A percentile compares a stretch with the other conserved stretches of the same genome.
Evolutionary conservation across 345 rosid species (phyloP).

Genomic region (Cardamine resedifolia): DNA sequence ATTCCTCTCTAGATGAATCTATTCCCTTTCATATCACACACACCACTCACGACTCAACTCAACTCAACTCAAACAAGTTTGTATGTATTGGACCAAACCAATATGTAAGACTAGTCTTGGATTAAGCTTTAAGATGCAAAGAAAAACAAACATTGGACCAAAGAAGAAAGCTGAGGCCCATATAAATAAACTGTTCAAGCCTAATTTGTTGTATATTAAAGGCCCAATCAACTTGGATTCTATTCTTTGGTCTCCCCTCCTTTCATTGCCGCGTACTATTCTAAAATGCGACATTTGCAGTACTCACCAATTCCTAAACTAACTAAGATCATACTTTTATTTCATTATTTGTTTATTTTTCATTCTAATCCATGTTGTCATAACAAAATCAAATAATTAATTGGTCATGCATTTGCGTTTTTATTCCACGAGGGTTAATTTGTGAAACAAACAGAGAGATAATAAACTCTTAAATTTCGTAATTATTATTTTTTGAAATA

Average conservation of each 20-base stretch:
- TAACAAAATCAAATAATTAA: not conserved
- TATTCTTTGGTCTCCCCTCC: not conserved
- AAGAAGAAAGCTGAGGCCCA: conserved; percentile 5
- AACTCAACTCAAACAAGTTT: not conserved
- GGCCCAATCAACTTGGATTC: not conserved
- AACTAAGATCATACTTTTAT: not conserved
- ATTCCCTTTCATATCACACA: conserved; percentile 31
- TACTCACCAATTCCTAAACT: not conserved
- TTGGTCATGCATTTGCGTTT: not conserved
- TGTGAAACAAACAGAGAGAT: no score
- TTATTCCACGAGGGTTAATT: no score
- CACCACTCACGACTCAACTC: not conserved
- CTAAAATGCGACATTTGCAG: conserved; percentile 11
- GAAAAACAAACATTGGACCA: not conserved
- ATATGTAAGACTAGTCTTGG: not conserved
- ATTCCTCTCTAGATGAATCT: conserved; percentile 11
- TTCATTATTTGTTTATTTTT: no score
- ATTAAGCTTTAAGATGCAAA: not conserved
- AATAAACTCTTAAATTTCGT: no score
- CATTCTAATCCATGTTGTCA: not conserved
- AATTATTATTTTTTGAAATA: no score
- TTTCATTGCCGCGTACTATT: not conserved
- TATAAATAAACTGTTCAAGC: not conserved
- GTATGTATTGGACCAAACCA: not conserved
- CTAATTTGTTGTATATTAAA: not conserved